Evolutionary conservation across 768 basidiomycete genomes (phyloP).

Genomic region (Crucibulum laeve): DNA sequence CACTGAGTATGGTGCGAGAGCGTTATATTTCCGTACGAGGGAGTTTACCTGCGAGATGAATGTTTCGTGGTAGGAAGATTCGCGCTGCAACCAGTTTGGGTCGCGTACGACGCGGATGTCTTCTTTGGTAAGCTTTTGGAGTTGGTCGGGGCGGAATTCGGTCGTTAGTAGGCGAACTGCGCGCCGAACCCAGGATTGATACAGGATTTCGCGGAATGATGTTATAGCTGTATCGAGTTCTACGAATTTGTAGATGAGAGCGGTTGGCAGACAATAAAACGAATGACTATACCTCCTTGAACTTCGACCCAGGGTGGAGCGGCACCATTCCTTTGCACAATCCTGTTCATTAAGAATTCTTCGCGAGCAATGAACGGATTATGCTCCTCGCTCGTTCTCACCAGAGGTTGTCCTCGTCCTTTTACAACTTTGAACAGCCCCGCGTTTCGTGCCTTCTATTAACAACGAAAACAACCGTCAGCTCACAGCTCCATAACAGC

Average conservation of each 20-base stretch:
- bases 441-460: conserved; percentile 57
- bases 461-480: background rate
- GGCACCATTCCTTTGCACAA: conserved; percentile 77
- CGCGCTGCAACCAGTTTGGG: conserved; percentile 64
- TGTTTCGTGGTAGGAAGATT: conserved; percentile 62
- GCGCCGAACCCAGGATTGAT: conserved; percentile 71
- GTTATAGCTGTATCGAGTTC: conserved; percentile 63
- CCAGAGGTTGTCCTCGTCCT: conserved; percentile 50
- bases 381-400: conserved; percentile 31
- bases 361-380: conserved; percentile 66
- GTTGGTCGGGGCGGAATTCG: conserved; percentile 34
- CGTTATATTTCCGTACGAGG: conserved; percentile 76
- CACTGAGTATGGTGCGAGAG: conserved; percentile 74
- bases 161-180: conserved; percentile 58
- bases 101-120: conserved; percentile 50
- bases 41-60: conserved; percentile 71
- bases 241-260: conserved; percentile 19
- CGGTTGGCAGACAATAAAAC: background rate
- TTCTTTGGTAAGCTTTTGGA: conserved; percentile 20
- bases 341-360: conserved; percentile 84
- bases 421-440: conserved; percentile 72
- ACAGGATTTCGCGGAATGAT: conserved; percentile 61
- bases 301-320: conserved; percentile 85
- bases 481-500: background rate
- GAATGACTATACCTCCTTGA: conserved; percentile 46